Evolutionary conservation across 768 basidiomycete species (phyloP).

Genomic region (Termitomyces sp.): DNA sequence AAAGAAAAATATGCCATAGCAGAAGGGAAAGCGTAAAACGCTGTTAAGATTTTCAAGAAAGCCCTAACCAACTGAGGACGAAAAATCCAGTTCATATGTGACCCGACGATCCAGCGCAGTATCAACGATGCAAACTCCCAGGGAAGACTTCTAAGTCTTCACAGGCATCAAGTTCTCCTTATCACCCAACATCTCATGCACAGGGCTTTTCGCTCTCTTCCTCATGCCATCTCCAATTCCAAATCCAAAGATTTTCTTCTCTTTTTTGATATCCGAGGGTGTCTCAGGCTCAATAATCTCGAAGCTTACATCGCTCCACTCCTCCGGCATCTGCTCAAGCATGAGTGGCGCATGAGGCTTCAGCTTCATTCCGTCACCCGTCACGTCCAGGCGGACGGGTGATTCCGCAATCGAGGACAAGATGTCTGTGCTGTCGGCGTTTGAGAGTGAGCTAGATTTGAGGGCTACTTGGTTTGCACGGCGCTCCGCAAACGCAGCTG

Average conservation of each 20-base stretch:
- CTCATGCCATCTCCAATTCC: constrained; percentile 7
- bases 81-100: neutral
- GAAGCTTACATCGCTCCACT: constrained; percentile 51
- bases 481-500: constrained; percentile 43
- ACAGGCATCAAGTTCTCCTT: constrained; percentile 45
- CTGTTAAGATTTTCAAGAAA: neutral
- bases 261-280: constrained; percentile 4
- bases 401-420: constrained; percentile 26
- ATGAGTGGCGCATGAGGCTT: constrained; percentile 41
- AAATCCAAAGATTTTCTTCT: constrained; percentile 9
- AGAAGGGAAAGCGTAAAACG: neutral
- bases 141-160: constrained; percentile 2
- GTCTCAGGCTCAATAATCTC: constrained; percentile 28
- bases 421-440: constrained; percentile 1
- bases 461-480: constrained; percentile 23
- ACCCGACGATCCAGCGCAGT: constrained; percentile 4
- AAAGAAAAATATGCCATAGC: neutral
- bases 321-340: constrained; percentile 54
- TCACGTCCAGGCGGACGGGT: constrained; percentile 44
- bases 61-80: neutral
- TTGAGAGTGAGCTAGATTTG: constrained; percentile 14
- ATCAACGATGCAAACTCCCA: neutral
- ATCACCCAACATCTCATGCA: constrained; percentile 37
- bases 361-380: constrained; percentile 6
- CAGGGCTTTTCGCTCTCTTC: constrained; percentile 17